phyloP scores from a whole-genome alignment of 345 rosid genomes.

The Anacardium occidentale region DNA sequence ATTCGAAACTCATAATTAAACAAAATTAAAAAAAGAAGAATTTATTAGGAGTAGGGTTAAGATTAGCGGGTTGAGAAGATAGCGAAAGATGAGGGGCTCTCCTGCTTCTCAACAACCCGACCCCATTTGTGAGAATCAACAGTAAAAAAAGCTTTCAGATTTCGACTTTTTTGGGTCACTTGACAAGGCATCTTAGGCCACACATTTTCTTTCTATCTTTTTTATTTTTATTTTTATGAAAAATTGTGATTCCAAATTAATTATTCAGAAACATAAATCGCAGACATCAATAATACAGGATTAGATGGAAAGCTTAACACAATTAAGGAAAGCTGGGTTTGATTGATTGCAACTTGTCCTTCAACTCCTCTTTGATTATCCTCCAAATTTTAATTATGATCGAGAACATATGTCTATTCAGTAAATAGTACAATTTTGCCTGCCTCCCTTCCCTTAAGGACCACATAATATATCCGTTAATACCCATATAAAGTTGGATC shows the following conservation, averaged over 20 bases:
- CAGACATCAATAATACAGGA: slow-evolving; percentile 27
- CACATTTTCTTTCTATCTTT: neutral
- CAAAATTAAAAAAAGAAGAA: neutral
- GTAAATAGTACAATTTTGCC: neutral
- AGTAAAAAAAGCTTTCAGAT: slow-evolving; percentile 17
- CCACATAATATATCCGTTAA: neutral
- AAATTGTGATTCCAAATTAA: neutral
- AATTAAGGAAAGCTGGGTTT: slow-evolving; percentile 32
- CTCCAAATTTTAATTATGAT: slow-evolving; percentile 1
- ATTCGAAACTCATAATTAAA: neutral
- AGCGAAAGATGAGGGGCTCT: slow-evolving; percentile 37
- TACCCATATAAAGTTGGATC: too few species aligned
- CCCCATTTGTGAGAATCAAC: slow-evolving; percentile 46
- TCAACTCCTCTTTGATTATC: slow-evolving; percentile 11
- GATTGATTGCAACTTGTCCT: slow-evolving; percentile 40
- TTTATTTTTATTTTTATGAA: neutral
- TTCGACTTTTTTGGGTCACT: slow-evolving; percentile 28
- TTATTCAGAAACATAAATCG: slow-evolving; percentile 8
- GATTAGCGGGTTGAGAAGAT: slow-evolving; percentile 31
- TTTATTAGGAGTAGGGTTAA: slow-evolving; percentile 13
- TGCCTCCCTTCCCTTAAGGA: neutral
- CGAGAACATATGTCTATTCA: neutral
- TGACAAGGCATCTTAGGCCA: slow-evolving; percentile 34
- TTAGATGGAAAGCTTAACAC: slow-evolving; percentile 22
- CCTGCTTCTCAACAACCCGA: slow-evolving; percentile 72